Conservation (phyloP, 768 basidiomycete genomes). For the Obba rivulosa region DNA sequence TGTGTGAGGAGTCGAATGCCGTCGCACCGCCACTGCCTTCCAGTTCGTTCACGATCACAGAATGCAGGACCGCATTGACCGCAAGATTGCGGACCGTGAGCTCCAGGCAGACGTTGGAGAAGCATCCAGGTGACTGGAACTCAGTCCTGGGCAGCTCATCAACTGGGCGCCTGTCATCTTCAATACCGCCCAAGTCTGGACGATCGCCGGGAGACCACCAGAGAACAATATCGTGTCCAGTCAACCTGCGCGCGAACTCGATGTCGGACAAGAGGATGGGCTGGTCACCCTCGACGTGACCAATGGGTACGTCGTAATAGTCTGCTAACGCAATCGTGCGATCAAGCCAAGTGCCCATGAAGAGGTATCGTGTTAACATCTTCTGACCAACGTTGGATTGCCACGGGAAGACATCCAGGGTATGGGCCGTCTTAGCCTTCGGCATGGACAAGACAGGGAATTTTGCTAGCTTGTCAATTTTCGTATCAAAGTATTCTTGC, state of each 20-base stretch:
- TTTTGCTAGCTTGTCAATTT: slow-evolving; percentile 63
- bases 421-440: slow-evolving; percentile 69
- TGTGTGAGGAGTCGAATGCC: slow-evolving; percentile 92
- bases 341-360: slow-evolving; percentile 74
- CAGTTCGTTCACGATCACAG: slow-evolving; percentile 92
- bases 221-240: slow-evolving; percentile 84
- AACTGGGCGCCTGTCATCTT: slow-evolving; percentile 72
- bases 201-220: slow-evolving; percentile 94
- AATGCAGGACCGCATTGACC: slow-evolving; percentile 90
- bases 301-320: slow-evolving; percentile 90
- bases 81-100: slow-evolving; percentile 88
- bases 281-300: slow-evolving; percentile 89
- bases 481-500: slow-evolving; percentile 72
- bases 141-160: slow-evolving; percentile 84
- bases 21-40: slow-evolving; percentile 94
- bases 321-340: slow-evolving; percentile 73
- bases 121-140: slow-evolving; percentile 79
- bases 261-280: slow-evolving; percentile 86
- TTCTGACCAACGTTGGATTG: slow-evolving; percentile 75
- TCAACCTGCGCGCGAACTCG: slow-evolving; percentile 81
- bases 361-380: slow-evolving; percentile 81
- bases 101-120: slow-evolving; percentile 90
- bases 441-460: slow-evolving; percentile 89
- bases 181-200: slow-evolving; percentile 91
- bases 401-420: slow-evolving; percentile 85